phyloP scores from a whole-genome alignment of 148 eudicot species.

The Gaultheria prostrata region DNA sequence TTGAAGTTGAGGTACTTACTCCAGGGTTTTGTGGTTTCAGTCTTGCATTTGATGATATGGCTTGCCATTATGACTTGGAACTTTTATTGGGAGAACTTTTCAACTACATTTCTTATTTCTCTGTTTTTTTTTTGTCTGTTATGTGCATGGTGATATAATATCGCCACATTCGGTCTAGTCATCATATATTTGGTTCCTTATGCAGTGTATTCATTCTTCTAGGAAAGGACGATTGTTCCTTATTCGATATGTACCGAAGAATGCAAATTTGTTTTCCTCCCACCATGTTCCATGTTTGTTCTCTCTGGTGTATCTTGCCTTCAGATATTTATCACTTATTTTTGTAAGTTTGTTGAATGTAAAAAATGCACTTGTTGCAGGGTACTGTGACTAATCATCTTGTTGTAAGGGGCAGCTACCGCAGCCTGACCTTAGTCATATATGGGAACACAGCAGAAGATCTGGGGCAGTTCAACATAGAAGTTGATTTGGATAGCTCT shows the following conservation, averaged over 20 bases:
- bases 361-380: constrained; percentile 40
- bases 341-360: constrained; percentile 10
- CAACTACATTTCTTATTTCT: background rate
- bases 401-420: constrained; percentile 95
- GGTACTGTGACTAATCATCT: constrained; percentile 94
- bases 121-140: background rate
- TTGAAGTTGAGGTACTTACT: constrained; percentile 85
- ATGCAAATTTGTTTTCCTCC: background rate
- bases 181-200: background rate
- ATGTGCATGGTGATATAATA: background rate
- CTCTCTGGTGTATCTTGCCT: background rate
- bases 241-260: background rate
- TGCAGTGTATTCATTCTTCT: background rate
- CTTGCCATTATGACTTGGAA: background rate
- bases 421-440: constrained; percentile 92
- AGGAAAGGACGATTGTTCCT: background rate
- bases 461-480: constrained; percentile 93
- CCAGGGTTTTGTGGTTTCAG: background rate
- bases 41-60: background rate
- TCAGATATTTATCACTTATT: background rate
- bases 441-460: constrained; percentile 99
- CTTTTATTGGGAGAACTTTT: background rate
- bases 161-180: background rate
- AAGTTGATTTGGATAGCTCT: constrained; percentile 86
- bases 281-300: background rate